Percentiles rank a stretch among this genome's conserved stretches.
phyloP scores from a whole-genome alignment of 495 filamentous ascomycete genomes.

The Neurospora sp. region DNA sequence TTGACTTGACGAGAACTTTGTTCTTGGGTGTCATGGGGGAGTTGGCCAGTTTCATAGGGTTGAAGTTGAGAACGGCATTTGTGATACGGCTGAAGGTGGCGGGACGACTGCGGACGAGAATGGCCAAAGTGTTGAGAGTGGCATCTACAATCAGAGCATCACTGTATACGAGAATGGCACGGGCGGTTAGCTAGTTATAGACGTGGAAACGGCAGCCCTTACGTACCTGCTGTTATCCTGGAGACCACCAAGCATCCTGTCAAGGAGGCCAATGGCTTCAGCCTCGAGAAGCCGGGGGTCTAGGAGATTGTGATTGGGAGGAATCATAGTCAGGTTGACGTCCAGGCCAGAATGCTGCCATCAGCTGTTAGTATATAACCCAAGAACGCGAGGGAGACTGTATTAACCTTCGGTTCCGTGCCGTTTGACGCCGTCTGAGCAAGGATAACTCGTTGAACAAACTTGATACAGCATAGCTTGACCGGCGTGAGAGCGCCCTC shows the following conservation, averaged over 20 bases:
- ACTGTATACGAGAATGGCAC: slow-evolving; percentile 33
- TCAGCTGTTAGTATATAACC: slow-evolving; percentile 18
- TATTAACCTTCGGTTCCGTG: slow-evolving; percentile 71
- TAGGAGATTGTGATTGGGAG: slow-evolving; percentile 67
- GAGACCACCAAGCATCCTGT: slow-evolving; percentile 76
- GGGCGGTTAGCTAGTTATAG: neutral
- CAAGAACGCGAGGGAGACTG: slow-evolving; percentile 2
- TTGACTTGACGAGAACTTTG: slow-evolving; percentile 77
- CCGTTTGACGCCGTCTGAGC: slow-evolving; percentile 79
- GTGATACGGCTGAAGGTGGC: slow-evolving; percentile 77
- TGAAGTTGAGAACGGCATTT: slow-evolving; percentile 78
- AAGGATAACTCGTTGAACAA: slow-evolving; percentile 84
- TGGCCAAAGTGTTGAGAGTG: slow-evolving; percentile 76
- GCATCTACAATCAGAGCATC: slow-evolving; percentile 86
- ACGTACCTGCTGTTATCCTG: slow-evolving; percentile 75
- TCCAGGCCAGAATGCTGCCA: slow-evolving; percentile 74
- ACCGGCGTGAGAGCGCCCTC: slow-evolving; percentile 68
- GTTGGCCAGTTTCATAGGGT: slow-evolving; percentile 69
- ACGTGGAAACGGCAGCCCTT: neutral
- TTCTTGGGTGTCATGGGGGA: slow-evolving; percentile 66
- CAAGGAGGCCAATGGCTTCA: slow-evolving; percentile 79
- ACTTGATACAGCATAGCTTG: slow-evolving; percentile 92
- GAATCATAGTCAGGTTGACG: slow-evolving; percentile 75
- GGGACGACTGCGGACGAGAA: slow-evolving; percentile 69
- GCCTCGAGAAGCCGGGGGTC: slow-evolving; percentile 75